These are phyloP conservation scores for Hibiscus syriacus DNA, from an alignment of 345 rosid genomes.

Conservation along the genomic window DNA sequence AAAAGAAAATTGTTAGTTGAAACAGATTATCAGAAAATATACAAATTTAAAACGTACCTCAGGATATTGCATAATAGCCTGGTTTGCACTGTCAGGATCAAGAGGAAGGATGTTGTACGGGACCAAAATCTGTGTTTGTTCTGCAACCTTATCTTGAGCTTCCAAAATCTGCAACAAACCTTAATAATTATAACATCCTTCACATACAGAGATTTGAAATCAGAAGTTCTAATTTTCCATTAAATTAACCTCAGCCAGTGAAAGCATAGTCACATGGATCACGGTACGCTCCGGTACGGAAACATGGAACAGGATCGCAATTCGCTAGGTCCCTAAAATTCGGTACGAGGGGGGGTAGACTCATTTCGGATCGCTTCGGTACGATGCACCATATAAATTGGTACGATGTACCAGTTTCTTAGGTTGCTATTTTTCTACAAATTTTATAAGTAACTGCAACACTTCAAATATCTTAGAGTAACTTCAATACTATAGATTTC, in stretches of 20 bases:
- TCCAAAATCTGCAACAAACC: slow-evolving; percentile 72
- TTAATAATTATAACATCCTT: slow-evolving; percentile 10
- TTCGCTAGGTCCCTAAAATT: too few species aligned
- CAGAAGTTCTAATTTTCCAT: background rate
- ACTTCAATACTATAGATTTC: too few species aligned
- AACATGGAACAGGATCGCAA: too few species aligned
- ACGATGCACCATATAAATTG: too few species aligned
- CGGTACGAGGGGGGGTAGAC: too few species aligned
- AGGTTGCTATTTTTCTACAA: too few species aligned
- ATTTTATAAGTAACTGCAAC: too few species aligned
- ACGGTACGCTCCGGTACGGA: too few species aligned
- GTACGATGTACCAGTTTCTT: too few species aligned
- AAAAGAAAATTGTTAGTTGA: slow-evolving; percentile 7
- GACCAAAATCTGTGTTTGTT: slow-evolving; percentile 83
- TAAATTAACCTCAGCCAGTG: slow-evolving; percentile 1
- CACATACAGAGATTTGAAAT: background rate
- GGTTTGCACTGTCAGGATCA: slow-evolving; percentile 97
- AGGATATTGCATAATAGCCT: slow-evolving; percentile 95
- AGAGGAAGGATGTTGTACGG: slow-evolving; percentile 96
- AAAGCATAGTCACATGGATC: too few species aligned
- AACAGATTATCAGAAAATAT: background rate
- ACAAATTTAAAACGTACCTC: slow-evolving; percentile 45
- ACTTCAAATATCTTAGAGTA: too few species aligned
- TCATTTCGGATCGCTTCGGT: too few species aligned
- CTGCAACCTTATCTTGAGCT: slow-evolving; percentile 89